Conservation (phyloP, 1,284 basidiomycete species). For the Exsudoporus floridanus region DNA sequence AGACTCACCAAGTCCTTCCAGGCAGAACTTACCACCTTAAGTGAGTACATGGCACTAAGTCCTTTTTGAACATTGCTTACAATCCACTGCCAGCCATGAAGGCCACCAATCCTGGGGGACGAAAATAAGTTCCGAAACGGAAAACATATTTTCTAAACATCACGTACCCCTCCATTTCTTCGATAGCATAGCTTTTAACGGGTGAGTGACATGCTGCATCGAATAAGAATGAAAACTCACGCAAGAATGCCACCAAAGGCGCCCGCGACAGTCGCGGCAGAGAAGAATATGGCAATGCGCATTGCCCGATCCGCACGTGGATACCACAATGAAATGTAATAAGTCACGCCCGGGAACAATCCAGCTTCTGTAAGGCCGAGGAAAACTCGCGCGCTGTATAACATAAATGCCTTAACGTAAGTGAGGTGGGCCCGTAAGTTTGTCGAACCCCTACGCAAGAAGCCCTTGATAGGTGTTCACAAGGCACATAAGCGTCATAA, state of each 20-base stretch:
- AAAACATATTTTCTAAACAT: neutral
- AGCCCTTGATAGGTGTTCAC: constrained; percentile 37
- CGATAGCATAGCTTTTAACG: constrained; percentile 31
- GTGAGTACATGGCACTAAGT: constrained; percentile 4
- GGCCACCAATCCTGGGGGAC: constrained; percentile 35
- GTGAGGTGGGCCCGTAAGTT: neutral
- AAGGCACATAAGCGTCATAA: constrained; percentile 43
- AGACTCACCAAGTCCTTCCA: constrained; percentile 33
- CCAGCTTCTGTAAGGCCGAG: constrained; percentile 56
- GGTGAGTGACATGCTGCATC: neutral
- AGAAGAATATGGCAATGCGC: constrained; percentile 59
- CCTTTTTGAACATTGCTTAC: constrained; percentile 36
- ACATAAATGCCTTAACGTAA: constrained; percentile 3
- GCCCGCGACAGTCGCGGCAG: constrained; percentile 55
- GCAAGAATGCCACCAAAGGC: constrained; percentile 43
- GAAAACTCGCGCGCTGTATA: constrained; percentile 46
- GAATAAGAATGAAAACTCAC: constrained; percentile 9
- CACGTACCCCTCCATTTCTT: constrained; percentile 39
- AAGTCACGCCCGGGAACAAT: constrained; percentile 53
- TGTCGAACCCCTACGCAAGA: constrained; percentile 21
- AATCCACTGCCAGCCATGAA: constrained; percentile 50
- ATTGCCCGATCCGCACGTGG: constrained; percentile 48
- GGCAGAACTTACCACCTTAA: constrained; percentile 27
- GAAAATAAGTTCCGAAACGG: neutral
- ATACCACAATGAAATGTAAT: constrained; percentile 58